Evolutionary conservation across 148 eudicot species (phyloP).

Genomic region (Cornus controversa): DNA sequence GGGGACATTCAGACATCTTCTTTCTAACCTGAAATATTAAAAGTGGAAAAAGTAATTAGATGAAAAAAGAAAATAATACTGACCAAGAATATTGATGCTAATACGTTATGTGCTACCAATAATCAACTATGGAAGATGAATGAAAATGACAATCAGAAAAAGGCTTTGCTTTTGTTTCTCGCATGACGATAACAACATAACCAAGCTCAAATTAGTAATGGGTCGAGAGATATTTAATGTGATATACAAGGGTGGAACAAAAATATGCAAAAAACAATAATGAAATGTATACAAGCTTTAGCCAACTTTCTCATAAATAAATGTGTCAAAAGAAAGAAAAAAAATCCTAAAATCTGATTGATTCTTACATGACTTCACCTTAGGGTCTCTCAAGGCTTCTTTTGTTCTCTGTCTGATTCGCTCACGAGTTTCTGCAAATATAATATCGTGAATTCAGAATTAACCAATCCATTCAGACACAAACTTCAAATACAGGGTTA

Average conservation of each 20-base stretch:
- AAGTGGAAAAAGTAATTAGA: conserved; percentile 10
- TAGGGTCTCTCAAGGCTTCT: conserved; percentile 91
- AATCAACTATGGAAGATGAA: not conserved
- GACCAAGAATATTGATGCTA: not conserved
- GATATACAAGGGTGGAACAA: not conserved
- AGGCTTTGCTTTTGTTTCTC: not conserved
- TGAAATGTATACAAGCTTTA: not conserved
- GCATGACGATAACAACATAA: not conserved
- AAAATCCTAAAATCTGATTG: conserved; percentile 19
- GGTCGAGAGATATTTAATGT: conserved; percentile 7
- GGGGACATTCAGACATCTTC: conserved; percentile 67
- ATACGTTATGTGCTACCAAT: not conserved
- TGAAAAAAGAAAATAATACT: not conserved
- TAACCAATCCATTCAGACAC: not conserved
- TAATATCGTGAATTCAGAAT: conserved; percentile 9
- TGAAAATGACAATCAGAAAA: not conserved
- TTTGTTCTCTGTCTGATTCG: conserved; percentile 67
- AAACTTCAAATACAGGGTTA: not conserved
- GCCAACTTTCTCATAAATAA: not conserved
- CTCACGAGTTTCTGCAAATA: conserved; percentile 67
- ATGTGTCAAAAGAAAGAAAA: not conserved
- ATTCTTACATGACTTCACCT: conserved; percentile 98
- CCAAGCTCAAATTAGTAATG: conserved; percentile 1
- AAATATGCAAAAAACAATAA: not conserved
- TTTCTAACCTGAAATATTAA: conserved; percentile 50